Base-by-base conservation (phyloP, 2,329 filamentous ascomycete genomes). In the Claviceps pusilla region DNA sequence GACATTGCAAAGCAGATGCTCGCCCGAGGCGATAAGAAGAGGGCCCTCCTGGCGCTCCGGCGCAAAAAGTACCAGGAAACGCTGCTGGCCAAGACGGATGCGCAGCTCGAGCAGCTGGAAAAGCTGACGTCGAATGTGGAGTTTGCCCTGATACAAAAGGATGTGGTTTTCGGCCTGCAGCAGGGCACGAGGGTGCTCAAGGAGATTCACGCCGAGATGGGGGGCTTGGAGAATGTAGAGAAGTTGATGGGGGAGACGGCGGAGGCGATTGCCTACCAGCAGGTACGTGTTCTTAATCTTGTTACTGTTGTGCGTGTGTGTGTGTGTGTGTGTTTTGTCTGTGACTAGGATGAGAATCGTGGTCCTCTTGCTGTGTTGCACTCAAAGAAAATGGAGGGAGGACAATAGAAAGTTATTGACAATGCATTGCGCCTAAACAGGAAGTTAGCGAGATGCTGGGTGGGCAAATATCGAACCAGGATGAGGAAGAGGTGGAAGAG, bases 1-100 rank as follows among this genome's bases (percentile, higher is more conserved):
- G 85, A 83, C 48, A 86, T 95, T 55, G 91, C 93, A 28, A 83
- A 81, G 60, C 79, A 88, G 73, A 90, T 94, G 72, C 78, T 97
- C 24, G 82, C 83, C 19, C 78, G 80, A 57, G 84, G 86, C 63
- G 87, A 96, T 72, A 90, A 89, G 70, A 73, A 79, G 61, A 83
- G 83, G 58, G 93, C 93, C 1, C 78, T 96, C 28, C 78, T 97
- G 37, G 93, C 93, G 1, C 78, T 98, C 57, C 85, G 93, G 55
- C 82, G 90, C 61, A 96, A 96, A 73, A 98, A 97, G 69, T 97
- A 95, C 75, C 93, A 98, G 68, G 87, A 97, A 68, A 84, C 87
- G 31, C 77, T 97, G 28, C 78, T 97, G 12, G 76, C 80, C 57
- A 91, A 95, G 73, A 96, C 91, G 12, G 91, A 98, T 70, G 81